Conservation (phyloP, 768 basidiomycete genomes). For the Clavaria fumosa region DNA sequence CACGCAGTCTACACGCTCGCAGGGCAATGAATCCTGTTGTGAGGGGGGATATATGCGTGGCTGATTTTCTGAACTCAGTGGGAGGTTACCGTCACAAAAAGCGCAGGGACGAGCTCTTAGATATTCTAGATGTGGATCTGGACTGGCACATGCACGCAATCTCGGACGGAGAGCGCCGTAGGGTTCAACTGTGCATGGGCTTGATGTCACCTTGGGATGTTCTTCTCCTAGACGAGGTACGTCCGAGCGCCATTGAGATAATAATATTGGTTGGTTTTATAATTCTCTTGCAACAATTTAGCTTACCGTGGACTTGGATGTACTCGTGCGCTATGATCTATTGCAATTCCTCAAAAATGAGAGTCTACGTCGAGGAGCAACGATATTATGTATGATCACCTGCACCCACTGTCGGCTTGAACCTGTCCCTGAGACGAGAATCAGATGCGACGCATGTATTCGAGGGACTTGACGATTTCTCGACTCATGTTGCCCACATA, state of each 20-base stretch:
- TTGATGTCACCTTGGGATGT: slow-evolving; percentile 93
- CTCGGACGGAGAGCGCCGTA: slow-evolving; percentile 87
- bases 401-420: slow-evolving; percentile 3
- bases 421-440: not conserved
- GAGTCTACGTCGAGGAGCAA: slow-evolving; percentile 63
- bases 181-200: slow-evolving; percentile 90
- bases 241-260: too few relatives aligned
- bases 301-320: slow-evolving; percentile 96
- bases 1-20: slow-evolving; percentile 6
- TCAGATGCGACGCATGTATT: slow-evolving; percentile 95
- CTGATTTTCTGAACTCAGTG: slow-evolving; percentile 92
- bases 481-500: slow-evolving; percentile 89
- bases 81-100: slow-evolving; percentile 92
- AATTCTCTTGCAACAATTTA: slow-evolving; percentile 15
- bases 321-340: slow-evolving; percentile 85
- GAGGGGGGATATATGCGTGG: slow-evolving; percentile 79
- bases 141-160: slow-evolving; percentile 96
- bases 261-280: slow-evolving; percentile 3
- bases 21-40: slow-evolving; percentile 98
- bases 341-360: slow-evolving; percentile 77
- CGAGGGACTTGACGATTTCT: slow-evolving; percentile 82
- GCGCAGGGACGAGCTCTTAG: slow-evolving; percentile 69
- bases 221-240: slow-evolving; percentile 83
- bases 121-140: slow-evolving; percentile 88
- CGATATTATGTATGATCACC: slow-evolving; percentile 58